These are phyloP conservation scores for Auriculariales sp. DNA, from an alignment of 768 basidiomycete species.

Conservation along the genomic window DNA sequence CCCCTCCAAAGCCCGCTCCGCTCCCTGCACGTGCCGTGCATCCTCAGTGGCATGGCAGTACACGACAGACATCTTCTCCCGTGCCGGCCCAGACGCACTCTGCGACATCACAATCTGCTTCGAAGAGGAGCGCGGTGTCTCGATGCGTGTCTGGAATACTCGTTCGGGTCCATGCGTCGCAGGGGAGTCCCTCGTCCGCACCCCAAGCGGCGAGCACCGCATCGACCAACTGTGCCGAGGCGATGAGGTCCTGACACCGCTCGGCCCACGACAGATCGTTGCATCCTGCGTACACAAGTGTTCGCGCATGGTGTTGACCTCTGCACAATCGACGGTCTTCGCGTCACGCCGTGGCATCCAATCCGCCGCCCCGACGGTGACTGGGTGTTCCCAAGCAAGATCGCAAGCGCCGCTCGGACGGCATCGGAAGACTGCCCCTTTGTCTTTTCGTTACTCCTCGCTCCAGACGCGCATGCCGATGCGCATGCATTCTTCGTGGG, in stretches of 20 bases:
- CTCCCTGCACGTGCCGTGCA: not conserved
- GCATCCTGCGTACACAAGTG: constrained; percentile 3
- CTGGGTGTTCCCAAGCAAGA: constrained; percentile 9
- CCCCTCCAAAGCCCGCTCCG: constrained; percentile 7
- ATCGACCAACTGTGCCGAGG: constrained; percentile 4
- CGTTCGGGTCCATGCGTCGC: constrained; percentile 8
- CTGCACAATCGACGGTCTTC: constrained; percentile 1
- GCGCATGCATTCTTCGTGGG: too few relatives aligned
- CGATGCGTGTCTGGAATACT: constrained; percentile 6
- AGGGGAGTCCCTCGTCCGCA: constrained; percentile 2
- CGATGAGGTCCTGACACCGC: constrained; percentile 3
- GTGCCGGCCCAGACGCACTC: too few relatives aligned
- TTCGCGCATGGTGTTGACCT: not conserved
- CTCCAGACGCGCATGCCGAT: constrained; percentile 4
- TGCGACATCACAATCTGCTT: too few relatives aligned
- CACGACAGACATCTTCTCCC: too few relatives aligned
- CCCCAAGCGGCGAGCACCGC: not conserved
- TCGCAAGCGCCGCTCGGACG: not conserved
- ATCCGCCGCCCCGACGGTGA: constrained; percentile 1
- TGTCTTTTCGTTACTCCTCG: constrained; percentile 9
- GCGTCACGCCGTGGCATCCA: constrained; percentile 10
- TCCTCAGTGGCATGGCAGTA: not conserved
- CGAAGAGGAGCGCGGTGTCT: not conserved
- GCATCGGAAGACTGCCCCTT: not conserved
- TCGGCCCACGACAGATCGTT: constrained; percentile 2